Base-by-base conservation (phyloP, 2,329 filamentous ascomycete genomes). In the Anthostomella pinea region DNA sequence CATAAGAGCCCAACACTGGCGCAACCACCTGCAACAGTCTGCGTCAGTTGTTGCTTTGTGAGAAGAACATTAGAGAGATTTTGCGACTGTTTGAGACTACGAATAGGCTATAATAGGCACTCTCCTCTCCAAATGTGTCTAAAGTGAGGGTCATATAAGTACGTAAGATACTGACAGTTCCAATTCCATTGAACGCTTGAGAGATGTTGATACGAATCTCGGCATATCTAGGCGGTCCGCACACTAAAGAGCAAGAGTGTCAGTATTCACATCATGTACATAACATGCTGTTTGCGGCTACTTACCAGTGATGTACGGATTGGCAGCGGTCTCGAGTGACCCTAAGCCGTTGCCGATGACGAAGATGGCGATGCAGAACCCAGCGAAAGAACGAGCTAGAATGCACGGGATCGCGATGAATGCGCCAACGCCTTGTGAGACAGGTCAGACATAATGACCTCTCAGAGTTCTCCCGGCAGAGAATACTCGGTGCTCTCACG, bases 131-230 rank as follows among this genome's bases (percentile, higher is more conserved):
- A n/a, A n/a, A n/a, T n/a, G n/a, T n/a, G n/a, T n/a, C n/a, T n/a
- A n/a, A n/a, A n/a, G n/a, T n/a, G n/a, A n/a, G n/a, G n/a, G n/a
- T n/a, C n/a, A n/a, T n/a, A n/a, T n/a, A n/a, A n/a, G n/a, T n/a
- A n/a, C n/a, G n/a, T n/a, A n/a, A n/a, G n/a, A n/a, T n/a, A n/a
- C n/a, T 69, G 30, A 88, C 80, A 7, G 82, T 83, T 22, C 84
- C 85, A 30, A 88, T 77, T 35, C 82, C 85, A 54, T 89, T 85
- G 64, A 89, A 83, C 35, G 83, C 82, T 59, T 90, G 85, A 1
- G 84, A 81, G 34, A 88, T 66, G 62, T 89, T 85, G 66, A 90
- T 79, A 47, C 85, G 79, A 44, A 88, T 72, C 39, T 61, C 84
- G 5, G 83, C 79, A 59, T 82, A 87, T 46, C 75, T 73, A 6